A percentile compares a stretch with the other conserved stretches of the same genome.
phyloP scores from a whole-genome alignment of 2,329 filamentous ascomycete genomes.

The Cladosporium sp. region DNA sequence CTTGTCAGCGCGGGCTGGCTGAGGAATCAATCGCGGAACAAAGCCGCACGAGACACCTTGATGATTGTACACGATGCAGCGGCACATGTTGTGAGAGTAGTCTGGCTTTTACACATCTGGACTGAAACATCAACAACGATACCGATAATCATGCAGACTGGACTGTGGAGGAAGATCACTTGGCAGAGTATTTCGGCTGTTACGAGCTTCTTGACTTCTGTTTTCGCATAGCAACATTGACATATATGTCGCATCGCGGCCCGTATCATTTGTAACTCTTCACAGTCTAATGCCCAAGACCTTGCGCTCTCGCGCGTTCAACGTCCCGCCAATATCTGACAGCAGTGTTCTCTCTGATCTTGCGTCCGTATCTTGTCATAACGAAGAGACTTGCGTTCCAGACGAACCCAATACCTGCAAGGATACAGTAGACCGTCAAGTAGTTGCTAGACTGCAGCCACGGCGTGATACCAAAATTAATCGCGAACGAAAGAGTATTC shows the following conservation, averaged over 20 bases:
- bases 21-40: neutral
- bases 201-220: neutral
- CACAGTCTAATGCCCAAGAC: neutral
- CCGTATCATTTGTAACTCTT: neutral
- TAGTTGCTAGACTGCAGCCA: slow-evolving; percentile 46
- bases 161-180: neutral
- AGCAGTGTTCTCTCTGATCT: slow-evolving; percentile 19
- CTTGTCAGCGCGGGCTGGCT: neutral
- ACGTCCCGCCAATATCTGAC: slow-evolving; percentile 23
- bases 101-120: neutral
- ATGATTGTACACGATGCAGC: neutral
- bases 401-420: slow-evolving; percentile 46
- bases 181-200: neutral
- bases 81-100: neutral
- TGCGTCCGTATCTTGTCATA: slow-evolving; percentile 24
- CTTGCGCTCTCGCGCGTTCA: neutral
- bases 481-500: slow-evolving; percentile 51
- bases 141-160: neutral
- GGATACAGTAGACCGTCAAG: slow-evolving; percentile 44
- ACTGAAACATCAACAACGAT: neutral
- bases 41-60: neutral
- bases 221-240: neutral
- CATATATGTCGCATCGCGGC: neutral
- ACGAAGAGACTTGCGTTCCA: slow-evolving; percentile 39
- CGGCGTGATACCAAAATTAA: slow-evolving; percentile 51